Conservation (phyloP, 2,329 filamentous ascomycete genomes). For the Neonectria coccinea region DNA sequence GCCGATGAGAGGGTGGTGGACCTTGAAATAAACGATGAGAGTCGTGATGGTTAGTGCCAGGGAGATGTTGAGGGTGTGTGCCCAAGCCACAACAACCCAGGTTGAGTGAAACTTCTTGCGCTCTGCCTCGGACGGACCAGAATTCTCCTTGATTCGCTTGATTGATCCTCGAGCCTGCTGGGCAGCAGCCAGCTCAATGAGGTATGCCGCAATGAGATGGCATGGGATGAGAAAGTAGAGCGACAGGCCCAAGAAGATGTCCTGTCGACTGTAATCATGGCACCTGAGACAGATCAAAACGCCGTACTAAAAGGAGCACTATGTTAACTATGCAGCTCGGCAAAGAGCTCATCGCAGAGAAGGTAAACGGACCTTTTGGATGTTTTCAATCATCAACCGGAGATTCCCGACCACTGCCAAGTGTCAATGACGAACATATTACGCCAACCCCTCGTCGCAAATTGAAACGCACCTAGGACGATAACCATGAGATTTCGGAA, state of each 20-base stretch:
- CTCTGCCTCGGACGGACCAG: slow-evolving; percentile 65
- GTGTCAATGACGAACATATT: slow-evolving; percentile 36
- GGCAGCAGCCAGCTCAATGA: slow-evolving; percentile 88
- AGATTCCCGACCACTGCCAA: slow-evolving; percentile 87
- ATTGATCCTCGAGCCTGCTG: slow-evolving; percentile 79
- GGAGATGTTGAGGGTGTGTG: slow-evolving; percentile 86
- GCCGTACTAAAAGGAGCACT: slow-evolving; percentile 76
- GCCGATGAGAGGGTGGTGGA: slow-evolving; percentile 93
- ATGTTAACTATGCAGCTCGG: slow-evolving; percentile 24
- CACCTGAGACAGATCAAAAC: slow-evolving; percentile 92
- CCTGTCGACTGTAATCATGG: slow-evolving; percentile 85
- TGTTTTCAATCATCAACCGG: slow-evolving; percentile 95
- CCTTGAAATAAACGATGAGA: slow-evolving; percentile 87
- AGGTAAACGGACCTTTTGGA: slow-evolving; percentile 77
- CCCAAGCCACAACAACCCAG: slow-evolving; percentile 84
- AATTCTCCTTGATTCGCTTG: slow-evolving; percentile 60
- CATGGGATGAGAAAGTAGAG: slow-evolving; percentile 91
- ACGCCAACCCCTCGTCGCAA: slow-evolving; percentile 30
- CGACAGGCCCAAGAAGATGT: slow-evolving; percentile 78
- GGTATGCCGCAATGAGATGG: slow-evolving; percentile 89
- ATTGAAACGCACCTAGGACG: slow-evolving; percentile 74
- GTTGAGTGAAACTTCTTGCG: slow-evolving; percentile 76
- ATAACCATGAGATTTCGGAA: slow-evolving; percentile 98
- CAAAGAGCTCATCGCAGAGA: background rate
- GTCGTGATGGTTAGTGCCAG: slow-evolving; percentile 84